Conservation (phyloP, 371 early-diverging fungal species). For the Mucor mucedo region DNA sequence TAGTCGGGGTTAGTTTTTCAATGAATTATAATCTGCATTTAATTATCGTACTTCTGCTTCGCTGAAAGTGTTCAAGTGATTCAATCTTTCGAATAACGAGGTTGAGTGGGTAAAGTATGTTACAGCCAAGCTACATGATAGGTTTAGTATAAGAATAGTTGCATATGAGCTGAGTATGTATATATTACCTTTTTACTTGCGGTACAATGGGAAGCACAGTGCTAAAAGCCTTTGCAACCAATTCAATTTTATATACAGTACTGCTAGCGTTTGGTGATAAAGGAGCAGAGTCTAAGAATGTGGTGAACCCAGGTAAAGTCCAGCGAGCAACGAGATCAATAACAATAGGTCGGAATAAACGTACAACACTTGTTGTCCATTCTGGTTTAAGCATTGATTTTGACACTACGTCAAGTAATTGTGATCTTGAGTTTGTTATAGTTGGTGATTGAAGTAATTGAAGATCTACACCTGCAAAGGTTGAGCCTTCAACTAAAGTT, state of each 20-base stretch:
- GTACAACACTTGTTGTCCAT: constrained; percentile 51
- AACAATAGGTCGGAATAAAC: constrained; percentile 75
- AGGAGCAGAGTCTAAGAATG: constrained; percentile 44
- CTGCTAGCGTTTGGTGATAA: constrained; percentile 28
- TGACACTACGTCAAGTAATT: constrained; percentile 43
- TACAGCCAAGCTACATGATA: constrained; percentile 58
- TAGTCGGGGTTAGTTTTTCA: constrained; percentile 12
- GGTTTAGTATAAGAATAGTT: neutral
- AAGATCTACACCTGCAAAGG: constrained; percentile 24
- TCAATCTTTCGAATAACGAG: constrained; percentile 59
- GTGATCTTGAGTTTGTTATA: constrained; percentile 11
- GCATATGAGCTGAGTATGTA: neutral
- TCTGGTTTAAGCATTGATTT: constrained; percentile 40
- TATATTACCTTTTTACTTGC: constrained; percentile 69
- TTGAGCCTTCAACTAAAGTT: constrained; percentile 16
- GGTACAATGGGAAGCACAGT: constrained; percentile 73
- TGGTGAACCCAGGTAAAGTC: constrained; percentile 58
- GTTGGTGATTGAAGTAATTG: constrained; percentile 13
- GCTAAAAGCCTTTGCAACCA: constrained; percentile 68
- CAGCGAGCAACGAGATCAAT: constrained; percentile 85
- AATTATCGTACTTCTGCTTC: constrained; percentile 6
- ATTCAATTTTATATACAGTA: constrained; percentile 54
- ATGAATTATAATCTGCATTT: neutral
- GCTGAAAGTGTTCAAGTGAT: constrained; percentile 28
- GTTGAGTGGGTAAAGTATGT: constrained; percentile 61